phyloP scores from a whole-genome alignment of 768 basidiomycete genomes.

The Tylopilus balloui region DNA sequence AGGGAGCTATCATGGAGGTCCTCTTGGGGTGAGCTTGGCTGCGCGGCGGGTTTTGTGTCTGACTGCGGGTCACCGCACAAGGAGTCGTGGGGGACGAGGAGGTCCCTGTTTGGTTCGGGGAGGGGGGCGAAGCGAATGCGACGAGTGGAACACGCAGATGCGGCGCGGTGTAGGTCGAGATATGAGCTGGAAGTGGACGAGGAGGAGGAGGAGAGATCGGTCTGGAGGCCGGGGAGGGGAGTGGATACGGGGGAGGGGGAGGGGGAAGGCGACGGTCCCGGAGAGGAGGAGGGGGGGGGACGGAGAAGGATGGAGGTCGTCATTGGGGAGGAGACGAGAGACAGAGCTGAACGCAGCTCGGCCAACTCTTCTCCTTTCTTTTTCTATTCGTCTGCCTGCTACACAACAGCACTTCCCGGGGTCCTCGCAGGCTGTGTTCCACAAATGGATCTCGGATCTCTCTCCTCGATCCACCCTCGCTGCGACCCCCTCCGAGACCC shows the following conservation, averaged over 20 bases:
- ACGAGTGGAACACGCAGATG: conserved; percentile 15
- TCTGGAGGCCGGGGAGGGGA: conserved; percentile 12
- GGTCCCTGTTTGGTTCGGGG: conserved; percentile 63
- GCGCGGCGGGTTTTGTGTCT: conserved; percentile 1
- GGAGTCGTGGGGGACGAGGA: conserved; percentile 3
- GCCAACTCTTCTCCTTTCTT: conserved; percentile 3
- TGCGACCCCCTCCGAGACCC: conserved; percentile 3
- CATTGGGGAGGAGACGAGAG: conserved; percentile 9
- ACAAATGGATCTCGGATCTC: conserved; percentile 17
- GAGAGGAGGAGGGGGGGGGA: background rate
- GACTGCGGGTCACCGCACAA: conserved; percentile 34
- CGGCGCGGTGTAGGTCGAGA: conserved; percentile 10
- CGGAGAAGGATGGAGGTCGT: conserved; percentile 22
- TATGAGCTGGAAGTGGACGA: conserved; percentile 20
- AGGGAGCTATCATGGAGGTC: conserved; percentile 7
- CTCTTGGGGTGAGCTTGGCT: background rate
- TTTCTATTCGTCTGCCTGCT: conserved; percentile 10
- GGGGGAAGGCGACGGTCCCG: background rate
- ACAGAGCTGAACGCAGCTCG: background rate
- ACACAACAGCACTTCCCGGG: conserved; percentile 15
- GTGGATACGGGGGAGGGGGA: conserved; percentile 11
- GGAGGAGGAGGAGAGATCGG: conserved; percentile 15
- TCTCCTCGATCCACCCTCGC: background rate
- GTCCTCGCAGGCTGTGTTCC: conserved; percentile 20
- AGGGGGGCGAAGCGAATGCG: conserved; percentile 81